A percentile compares a stretch with the other conserved stretches of the same genome.
phyloP scores from a whole-genome alignment of 164 flowering plant species.

The Vitis amurensis region DNA sequence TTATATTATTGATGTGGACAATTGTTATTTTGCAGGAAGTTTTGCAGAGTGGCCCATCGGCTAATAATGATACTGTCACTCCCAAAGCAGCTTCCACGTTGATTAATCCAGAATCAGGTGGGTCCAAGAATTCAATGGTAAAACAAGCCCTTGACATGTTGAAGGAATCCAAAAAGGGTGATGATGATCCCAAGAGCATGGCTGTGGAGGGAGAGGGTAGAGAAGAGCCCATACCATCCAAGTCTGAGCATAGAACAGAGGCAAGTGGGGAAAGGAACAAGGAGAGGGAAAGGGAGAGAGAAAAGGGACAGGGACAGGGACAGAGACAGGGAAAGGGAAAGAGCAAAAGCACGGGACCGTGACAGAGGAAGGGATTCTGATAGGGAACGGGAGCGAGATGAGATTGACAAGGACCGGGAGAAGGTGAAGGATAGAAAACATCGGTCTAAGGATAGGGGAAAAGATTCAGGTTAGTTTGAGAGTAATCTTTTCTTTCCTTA shows the following conservation, averaged over 20 bases:
- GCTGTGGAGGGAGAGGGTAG: constrained; percentile 46
- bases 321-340: constrained; percentile 20
- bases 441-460: constrained; percentile 69
- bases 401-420: constrained; percentile 57
- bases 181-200: constrained; percentile 51
- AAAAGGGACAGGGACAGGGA: constrained; percentile 36
- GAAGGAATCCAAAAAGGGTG: constrained; percentile 69
- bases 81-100: constrained; percentile 28
- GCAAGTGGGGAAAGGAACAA: constrained; percentile 51
- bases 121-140: constrained; percentile 41
- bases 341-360: constrained; percentile 36
- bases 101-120: constrained; percentile 40
- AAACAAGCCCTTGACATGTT: constrained; percentile 48
- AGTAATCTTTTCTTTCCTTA: neutral
- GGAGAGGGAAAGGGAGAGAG: constrained; percentile 29
- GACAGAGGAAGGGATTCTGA: constrained; percentile 82
- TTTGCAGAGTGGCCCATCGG: constrained; percentile 27
- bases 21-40: constrained; percentile 41
- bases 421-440: constrained; percentile 59
- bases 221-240: constrained; percentile 46
- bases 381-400: constrained; percentile 55
- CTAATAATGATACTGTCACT: constrained; percentile 26
- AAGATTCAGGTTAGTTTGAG: constrained; percentile 35
- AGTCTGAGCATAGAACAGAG: constrained; percentile 47
- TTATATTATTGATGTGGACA: no score